Evolutionary conservation across 345 rosid genomes (phyloP), one percentile per base, ranked within the genome.

Genomic region (Citrus mangshanensis): DNA sequence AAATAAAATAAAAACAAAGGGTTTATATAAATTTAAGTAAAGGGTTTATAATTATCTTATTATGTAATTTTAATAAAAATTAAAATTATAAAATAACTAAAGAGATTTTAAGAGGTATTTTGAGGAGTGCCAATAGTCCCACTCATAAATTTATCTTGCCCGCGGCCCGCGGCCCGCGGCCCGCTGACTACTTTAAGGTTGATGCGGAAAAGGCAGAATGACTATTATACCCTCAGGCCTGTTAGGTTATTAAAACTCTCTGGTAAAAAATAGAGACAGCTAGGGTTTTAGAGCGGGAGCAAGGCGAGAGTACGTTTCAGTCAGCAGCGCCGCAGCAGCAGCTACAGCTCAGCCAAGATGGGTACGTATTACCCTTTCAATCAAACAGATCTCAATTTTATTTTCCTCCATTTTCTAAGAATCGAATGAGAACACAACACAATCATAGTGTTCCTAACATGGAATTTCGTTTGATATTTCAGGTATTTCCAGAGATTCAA

Each of bases 401-500:
- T 7, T 14, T 70, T 0, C 28, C 25, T 60, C n/a, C 40, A 4
- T 54, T 64, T 79, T 64, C 24, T 72, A 10, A 24, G 19, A 16
- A 10, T 72, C 51, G 13, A 46, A 46, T 46, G 1, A 10, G 5
- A 46, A 13, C 13, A 13, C 22, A 59, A 24, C 21, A 25, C 24
- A 37, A 54, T 62, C 18, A 42, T 63, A 19, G 5, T 34, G 58
- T 49, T 10, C 49, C 9, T 80, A 2, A 40, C 62, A 54, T 24
- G 35, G 54, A 16, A 9, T 73, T 55, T 22, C 25, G 2, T 65
- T 73, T 38, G 21, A 24, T 42, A 51, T 62, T 21, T 42, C 84
- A 88, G 95, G 95, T 81, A 89, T 91, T 66, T 89, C 93, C 64
- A 82, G 95, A 59, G 91, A 89, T 42, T 89, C 91, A 7, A 88